Base-by-base conservation (phyloP, 2,329 filamentous ascomycete species). In the Diaporthe citrichinensis region DNA sequence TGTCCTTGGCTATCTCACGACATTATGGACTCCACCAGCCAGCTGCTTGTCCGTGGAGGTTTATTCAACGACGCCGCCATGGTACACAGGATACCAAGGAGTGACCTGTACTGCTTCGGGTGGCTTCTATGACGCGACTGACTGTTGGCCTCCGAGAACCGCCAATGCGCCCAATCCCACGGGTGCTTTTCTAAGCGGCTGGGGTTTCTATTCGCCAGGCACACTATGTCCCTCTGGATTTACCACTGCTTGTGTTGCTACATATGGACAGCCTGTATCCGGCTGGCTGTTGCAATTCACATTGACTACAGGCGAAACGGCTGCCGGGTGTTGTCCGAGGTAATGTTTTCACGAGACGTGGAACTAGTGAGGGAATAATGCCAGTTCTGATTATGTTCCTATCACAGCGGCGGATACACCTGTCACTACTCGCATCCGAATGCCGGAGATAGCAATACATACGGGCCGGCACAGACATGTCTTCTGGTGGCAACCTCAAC, bases 61-160 rank as follows among this genome's bases (percentile, higher is more conserved):
- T 59, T 34, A 20, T 20, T 20, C 6, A 20, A 39, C 31, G 31
- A 36, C 8, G 10, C 57, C 57, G n/a, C 34, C 57, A 8, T 59
- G 57, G 57, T 0, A 31, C n/a, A 23, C 8, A n/a, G 57, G 57
- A n/a, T 59, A 36, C 9, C 28, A 34, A 59, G 57, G 57, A n/a
- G 34, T 36, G 31, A 59, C 57, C 8, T 59, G 31, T 39, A 8
- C 3, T 39, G 7, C 8, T n/a, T 36, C 28, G 7, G 31, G 31
- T 2, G 31, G 20, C 31, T 39, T 39, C 6, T 14, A 12, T 4
- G 53, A 59, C 4, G 57, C 17, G 17, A 36, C 31, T 59, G 34
- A 59, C 57, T 59, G 57, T 59, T 59, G 57, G 57, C 57, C 57
- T 23, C 23, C 57, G n/a, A 36, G 31, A 39, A 59, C 57, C 9